Evolutionary conservation across 1,284 basidiomycete genomes (phyloP), one percentile per base, ranked within the genome.

Genomic region (Veloporphyrellus conicus): DNA sequence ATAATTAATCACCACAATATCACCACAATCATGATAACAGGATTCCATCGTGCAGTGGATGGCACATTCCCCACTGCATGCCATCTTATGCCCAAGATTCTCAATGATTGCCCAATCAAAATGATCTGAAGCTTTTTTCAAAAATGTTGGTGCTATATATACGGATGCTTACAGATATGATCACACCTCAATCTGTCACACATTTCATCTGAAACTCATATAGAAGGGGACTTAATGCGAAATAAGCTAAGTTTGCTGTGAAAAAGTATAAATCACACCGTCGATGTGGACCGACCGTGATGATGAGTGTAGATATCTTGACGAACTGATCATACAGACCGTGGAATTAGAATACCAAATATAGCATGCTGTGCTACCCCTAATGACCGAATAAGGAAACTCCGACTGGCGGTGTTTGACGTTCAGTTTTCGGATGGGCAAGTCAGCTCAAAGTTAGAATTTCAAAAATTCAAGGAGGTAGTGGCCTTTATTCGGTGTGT

Each of bases 101-200:
- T 47, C 2, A 10, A 47, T 41, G 19, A n/a, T 15, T 47, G 39
- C 9, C 45, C 20, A 10, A 9, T 42, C 33, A 16, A 42, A 12
- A 48, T 23, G 28, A 48, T 43, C 25, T 5, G 3, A 28, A 36
- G 16, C 10, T 43, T 43, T 15, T 35, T 42, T 18, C 5, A 6
- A 0, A 43, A 38, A 11, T 8, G 25, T 15, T 47, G 45, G 33
- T 2, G 8, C n/a, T n/a, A n/a, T n/a, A 15, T 41, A 47, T 8
- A 47, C 41, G 45, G 20, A 47, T 47, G 39, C 33, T 5, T 48
- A 48, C 23, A 32, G 25, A 32, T 44, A 23, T 11, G 4, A 32
- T n/a, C 6, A n/a, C 31, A 32, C 15, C 6, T 18, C 36, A 23
- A 23, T 23, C 10, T 23, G 4, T 15, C 20, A 23, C 14, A 15